Base-by-base conservation (phyloP, 768 basidiomycete genomes). In the Pulveroboletus ravenelii region DNA sequence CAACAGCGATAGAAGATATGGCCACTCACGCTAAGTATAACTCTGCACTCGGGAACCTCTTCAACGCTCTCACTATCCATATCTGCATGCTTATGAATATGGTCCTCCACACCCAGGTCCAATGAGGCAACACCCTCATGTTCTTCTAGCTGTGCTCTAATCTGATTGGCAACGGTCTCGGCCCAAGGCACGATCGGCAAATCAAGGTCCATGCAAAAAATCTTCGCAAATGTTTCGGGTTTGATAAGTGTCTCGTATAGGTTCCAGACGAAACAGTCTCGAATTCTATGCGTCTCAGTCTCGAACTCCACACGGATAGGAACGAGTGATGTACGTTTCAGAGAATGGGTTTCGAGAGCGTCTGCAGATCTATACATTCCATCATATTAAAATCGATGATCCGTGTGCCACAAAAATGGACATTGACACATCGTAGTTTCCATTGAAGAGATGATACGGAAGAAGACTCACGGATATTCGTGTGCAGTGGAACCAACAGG, bases 241-340 rank as follows among this genome's bases (percentile, higher is more conserved):
- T 83, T 86, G 59, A 95, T 84, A 54, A 90, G 70, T n/a, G 75
- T 72, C 70, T 98, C 95, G 64, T 91, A 82, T 41, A 93, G 69
- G 61, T 98, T 96, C 96, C 96, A 99, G 10, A 91, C 80, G 67
- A 99, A 98, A 62, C 87, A 87, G 63, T 99, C 96, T 37, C 94
- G 85, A 65, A 99, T 82, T 60, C 94, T 77, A 62, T 90, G 89
- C 0, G 87, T 87, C 10, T 92, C 90, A 10, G 88, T 92, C 64
- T 97, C 94, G 60, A 99, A 84, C 59, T 98, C 94, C 46, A 99
- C 89, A 41, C 91, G 89, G 51, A 99, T 91, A 3, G 96, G 96
- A 12, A 98, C 82, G 31, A 95, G 81, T 5, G 77, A 64, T 3
- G 77, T 74, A 1, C 67, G 67, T 52, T 70, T 69, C 41, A 74